Evolutionary conservation across 2,329 filamentous ascomycete species (phyloP).

Genomic region (Penicillium sp.): DNA sequence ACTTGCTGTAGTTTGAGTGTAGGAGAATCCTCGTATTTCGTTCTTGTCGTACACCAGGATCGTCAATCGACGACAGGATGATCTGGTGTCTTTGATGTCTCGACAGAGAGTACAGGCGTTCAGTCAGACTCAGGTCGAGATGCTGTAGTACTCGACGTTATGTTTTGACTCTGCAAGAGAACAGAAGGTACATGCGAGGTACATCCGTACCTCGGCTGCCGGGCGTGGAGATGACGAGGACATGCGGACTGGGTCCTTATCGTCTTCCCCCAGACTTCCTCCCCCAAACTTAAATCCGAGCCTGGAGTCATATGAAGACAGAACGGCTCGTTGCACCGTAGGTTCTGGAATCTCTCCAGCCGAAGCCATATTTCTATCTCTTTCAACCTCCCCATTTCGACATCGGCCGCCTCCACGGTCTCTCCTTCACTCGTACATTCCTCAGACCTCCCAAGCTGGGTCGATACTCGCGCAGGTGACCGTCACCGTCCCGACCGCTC

Average conservation of each 20-base stretch:
- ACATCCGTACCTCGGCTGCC: constrained; percentile 29
- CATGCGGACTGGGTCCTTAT: constrained; percentile 21
- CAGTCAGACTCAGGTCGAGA: no score
- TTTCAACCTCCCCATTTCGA: constrained; percentile 1
- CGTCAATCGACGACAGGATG: no score
- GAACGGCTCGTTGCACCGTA: neutral
- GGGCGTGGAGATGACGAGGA: constrained; percentile 26
- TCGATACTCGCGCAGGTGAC: neutral
- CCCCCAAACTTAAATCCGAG: constrained; percentile 8
- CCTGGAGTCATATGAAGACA: no score
- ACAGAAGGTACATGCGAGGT: neutral
- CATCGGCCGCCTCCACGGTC: no score
- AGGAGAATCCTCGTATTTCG: no score
- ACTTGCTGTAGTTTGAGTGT: no score
- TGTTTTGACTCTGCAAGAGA: neutral
- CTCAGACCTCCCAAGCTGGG: neutral
- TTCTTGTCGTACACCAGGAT: no score
- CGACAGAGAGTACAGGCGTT: no score
- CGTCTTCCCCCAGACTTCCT: constrained; percentile 24
- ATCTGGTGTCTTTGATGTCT: no score
- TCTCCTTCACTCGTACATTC: no score
- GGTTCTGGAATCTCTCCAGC: constrained; percentile 27
- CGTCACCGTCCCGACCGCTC: neutral
- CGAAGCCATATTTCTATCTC: constrained; percentile 1
- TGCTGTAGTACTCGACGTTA: no score